Evolutionary conservation across 768 basidiomycete genomes (phyloP), one percentile per base, ranked within the genome.

Genomic region (Daedalea quercina): DNA sequence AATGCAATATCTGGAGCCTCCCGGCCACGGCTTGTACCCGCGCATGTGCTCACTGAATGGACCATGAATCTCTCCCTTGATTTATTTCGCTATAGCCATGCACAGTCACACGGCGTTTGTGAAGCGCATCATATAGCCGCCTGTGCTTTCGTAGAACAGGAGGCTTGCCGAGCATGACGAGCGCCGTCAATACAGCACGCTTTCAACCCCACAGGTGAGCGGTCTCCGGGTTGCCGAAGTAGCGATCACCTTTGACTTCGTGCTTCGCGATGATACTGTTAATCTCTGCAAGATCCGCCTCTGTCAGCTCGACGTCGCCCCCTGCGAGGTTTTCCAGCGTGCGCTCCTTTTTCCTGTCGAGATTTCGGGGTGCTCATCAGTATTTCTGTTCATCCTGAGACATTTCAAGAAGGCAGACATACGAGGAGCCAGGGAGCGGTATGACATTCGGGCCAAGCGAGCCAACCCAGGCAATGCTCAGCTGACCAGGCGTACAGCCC

Each of bases 381-480:
- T n/a, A n/a, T n/a, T n/a, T n/a, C n/a, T n/a, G n/a, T n/a, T n/a
- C 9, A 9, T 23, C 20, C n/a, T 23, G 33, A 19, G 33, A 25
- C 37, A 1, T n/a, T n/a, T n/a, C 9, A 25, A 12, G 20, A 12
- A 9, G 13, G 44, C 23, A 13, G 9, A 54, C 59, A 28, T 50
- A 72, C 71, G 70, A 72, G 17, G 71, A 72, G 0, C 78, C 78
- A 0, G 78, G 77, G 22, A 79, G 69, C 2, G 77, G 76, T 51
- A 79, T 67, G 19, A 60, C 48, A 35, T 60, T 56, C 7, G 49
- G 22, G 20, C 59, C 59, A 28, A 45, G 57, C 3, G 52, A 50
- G 20, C 47, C 42, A 3, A 58, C 56, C 59, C 59, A 75, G 1
- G 72, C 72, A 28, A 74, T 64, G 56, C 61, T 63, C 13, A 75